Percentiles rank a stretch among this genome's conserved stretches.
Evolutionary conservation across 1,284 basidiomycete genomes (phyloP).

Genomic region (Agroathelia rolfsii): DNA sequence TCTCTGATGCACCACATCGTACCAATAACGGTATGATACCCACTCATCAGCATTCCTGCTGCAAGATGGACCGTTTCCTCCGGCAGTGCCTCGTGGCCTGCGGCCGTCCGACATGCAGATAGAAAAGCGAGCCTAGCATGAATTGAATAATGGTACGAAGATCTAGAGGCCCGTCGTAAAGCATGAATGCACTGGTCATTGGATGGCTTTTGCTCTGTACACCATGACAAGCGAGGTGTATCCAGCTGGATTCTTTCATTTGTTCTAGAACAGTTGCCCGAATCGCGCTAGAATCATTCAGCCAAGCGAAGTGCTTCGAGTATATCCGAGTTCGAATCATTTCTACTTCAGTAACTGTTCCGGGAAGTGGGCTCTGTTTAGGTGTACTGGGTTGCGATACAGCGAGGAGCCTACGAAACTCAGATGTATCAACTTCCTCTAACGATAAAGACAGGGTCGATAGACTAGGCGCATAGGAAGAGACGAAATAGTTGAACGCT

Average conservation of each 20-base stretch:
- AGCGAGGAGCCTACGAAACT: constrained; percentile 3
- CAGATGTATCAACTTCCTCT: not conserved
- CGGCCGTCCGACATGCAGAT: not conserved
- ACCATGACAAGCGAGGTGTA: constrained; percentile 24
- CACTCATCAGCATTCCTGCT: constrained; percentile 10
- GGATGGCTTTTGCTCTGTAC: constrained; percentile 14
- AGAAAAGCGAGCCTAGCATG: not conserved
- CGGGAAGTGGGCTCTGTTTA: constrained; percentile 3
- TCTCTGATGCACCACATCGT: constrained; percentile 1
- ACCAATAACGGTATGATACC: not conserved
- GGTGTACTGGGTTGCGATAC: constrained; percentile 5
- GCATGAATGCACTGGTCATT: constrained; percentile 15
- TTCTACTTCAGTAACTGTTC: constrained; percentile 3
- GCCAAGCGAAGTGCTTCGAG: not conserved
- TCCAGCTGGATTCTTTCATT: constrained; percentile 13
- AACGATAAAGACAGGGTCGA: constrained; percentile 9
- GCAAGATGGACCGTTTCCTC: constrained; percentile 2
- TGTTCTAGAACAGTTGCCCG: constrained; percentile 10
- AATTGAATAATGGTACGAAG: not conserved
- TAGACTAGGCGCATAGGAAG: constrained; percentile 18
- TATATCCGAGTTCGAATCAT: constrained; percentile 1
- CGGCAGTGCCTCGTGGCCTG: not conserved
- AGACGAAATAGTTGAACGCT: constrained; percentile 13
- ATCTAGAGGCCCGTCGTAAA: not conserved
- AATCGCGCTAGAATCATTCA: constrained; percentile 13